These are phyloP conservation scores for Discostella pseudostelligera DNA, from an alignment of 108 stramenopile species.

Conservation along the genomic window DNA sequence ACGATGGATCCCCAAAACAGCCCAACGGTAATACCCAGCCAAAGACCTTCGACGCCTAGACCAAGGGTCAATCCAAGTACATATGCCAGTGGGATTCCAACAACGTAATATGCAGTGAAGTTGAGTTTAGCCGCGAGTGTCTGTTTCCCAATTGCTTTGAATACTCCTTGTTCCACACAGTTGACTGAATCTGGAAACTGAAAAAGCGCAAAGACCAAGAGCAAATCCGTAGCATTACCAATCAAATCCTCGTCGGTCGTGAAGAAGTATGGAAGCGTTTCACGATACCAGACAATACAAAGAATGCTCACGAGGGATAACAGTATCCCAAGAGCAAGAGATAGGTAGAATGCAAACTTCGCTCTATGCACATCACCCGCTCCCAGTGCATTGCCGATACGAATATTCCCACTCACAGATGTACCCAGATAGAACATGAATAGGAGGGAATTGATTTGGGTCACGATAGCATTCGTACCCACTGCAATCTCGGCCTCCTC, in stretches of 20 bases:
- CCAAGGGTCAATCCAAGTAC: slow-evolving; percentile 13
- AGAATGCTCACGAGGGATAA: slow-evolving; percentile 24
- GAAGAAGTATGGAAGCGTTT: slow-evolving; percentile 31
- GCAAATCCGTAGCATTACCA: slow-evolving; percentile 16
- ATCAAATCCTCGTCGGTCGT: slow-evolving; percentile 33
- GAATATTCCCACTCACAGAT: slow-evolving; percentile 34
- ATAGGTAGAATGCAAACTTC: slow-evolving; percentile 22
- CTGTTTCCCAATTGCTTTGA: slow-evolving; percentile 36
- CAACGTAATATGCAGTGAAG: slow-evolving; percentile 40
- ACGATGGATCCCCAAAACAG: slow-evolving; percentile 5
- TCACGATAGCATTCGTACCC: slow-evolving; percentile 38
- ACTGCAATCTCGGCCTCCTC: slow-evolving; percentile 38
- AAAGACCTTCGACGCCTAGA: slow-evolving; percentile 29
- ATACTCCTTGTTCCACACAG: slow-evolving; percentile 23
- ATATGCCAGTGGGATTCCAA: slow-evolving; percentile 46
- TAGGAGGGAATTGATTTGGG: slow-evolving; percentile 24
- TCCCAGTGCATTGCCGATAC: slow-evolving; percentile 50
- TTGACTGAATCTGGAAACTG: slow-evolving; percentile 48
- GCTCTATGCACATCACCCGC: slow-evolving; percentile 44
- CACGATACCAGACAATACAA: slow-evolving; percentile 22
- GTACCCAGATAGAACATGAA: slow-evolving; percentile 46
- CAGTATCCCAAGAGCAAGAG: slow-evolving; percentile 6
- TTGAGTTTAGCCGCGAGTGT: slow-evolving; percentile 37
- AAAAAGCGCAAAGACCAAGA: slow-evolving; percentile 32
- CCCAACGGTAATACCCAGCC: slow-evolving; percentile 35